A percentile compares a stretch with the other conserved stretches of the same genome.
phyloP scores from a whole-genome alignment of 371 early-diverging fungal species.

The Dinochytrium kinnereticum region DNA sequence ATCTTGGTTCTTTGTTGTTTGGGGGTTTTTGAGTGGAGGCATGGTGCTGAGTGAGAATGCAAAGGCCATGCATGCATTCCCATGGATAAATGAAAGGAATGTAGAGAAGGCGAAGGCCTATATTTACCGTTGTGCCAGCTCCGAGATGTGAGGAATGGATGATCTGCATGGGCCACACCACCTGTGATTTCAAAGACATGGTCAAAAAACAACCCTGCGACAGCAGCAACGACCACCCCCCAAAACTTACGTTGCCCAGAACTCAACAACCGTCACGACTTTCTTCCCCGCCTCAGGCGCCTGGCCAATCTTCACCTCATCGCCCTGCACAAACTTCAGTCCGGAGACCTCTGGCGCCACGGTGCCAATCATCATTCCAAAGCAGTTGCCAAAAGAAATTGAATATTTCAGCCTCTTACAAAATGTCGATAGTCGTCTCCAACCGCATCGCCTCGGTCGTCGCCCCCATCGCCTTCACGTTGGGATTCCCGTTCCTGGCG shows the following conservation, averaged over 20 bases:
- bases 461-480: neutral
- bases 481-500: neutral
- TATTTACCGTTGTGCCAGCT: neutral
- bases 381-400: neutral
- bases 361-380: neutral
- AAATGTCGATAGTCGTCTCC: neutral
- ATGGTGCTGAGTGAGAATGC: no score
- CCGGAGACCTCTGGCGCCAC: slow-evolving; percentile 3
- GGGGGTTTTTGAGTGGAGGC: no score
- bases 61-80: no score
- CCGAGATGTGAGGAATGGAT: slow-evolving; percentile 18
- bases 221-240: slow-evolving; percentile 7
- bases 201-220: neutral
- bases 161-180: slow-evolving; percentile 32
- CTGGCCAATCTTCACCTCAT: slow-evolving; percentile 12
- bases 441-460: neutral
- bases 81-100: neutral
- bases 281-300: neutral
- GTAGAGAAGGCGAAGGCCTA: neutral
- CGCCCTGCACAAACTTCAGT: slow-evolving; percentile 24
- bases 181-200: neutral
- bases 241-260: slow-evolving; percentile 33
- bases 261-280: slow-evolving; percentile 22
- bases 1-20: no score
- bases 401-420: neutral